Evolutionary conservation across 768 basidiomycete species (phyloP).

Genomic region (Amanita polypyramis): DNA sequence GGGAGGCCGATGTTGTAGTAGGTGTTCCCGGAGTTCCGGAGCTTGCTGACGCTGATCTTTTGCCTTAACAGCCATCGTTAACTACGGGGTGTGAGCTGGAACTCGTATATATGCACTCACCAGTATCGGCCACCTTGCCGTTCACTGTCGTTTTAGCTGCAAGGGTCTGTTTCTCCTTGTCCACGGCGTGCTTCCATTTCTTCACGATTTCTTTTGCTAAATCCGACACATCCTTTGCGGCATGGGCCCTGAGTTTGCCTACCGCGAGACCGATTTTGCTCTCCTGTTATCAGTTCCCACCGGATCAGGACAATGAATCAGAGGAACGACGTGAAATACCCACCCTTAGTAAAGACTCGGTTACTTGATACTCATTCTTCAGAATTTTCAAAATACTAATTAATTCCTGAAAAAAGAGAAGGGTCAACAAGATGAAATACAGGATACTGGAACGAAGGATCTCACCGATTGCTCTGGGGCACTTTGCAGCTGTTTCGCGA

Average conservation of each 20-base stretch:
- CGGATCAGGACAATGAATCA: conserved; percentile 15
- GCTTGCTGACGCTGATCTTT: conserved; percentile 23
- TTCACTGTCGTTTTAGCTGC: conserved; percentile 11
- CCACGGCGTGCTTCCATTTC: conserved; percentile 86
- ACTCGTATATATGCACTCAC: neutral
- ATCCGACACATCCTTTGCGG: conserved; percentile 63
- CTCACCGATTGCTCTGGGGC: conserved; percentile 48
- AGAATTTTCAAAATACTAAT: conserved; percentile 47
- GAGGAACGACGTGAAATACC: conserved; percentile 31
- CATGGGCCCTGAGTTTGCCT: conserved; percentile 74
- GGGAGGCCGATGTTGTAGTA: conserved; percentile 20
- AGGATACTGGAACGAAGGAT: conserved; percentile 24
- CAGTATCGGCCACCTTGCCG: conserved; percentile 23
- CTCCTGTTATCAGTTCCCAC: conserved; percentile 42
- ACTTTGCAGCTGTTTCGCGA: conserved; percentile 70
- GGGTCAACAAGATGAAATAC: conserved; percentile 23
- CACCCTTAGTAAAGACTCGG: conserved; percentile 67
- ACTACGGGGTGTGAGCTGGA: neutral
- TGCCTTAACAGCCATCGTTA: conserved; percentile 12
- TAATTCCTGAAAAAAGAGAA: conserved; percentile 40
- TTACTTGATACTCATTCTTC: conserved; percentile 59
- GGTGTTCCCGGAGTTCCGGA: conserved; percentile 31
- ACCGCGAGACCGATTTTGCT: conserved; percentile 90
- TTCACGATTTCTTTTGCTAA: conserved; percentile 86
- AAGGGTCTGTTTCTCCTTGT: conserved; percentile 39